Base-by-base conservation (phyloP, 495 filamentous ascomycete species). In the Aspergillus avenaceus region DNA sequence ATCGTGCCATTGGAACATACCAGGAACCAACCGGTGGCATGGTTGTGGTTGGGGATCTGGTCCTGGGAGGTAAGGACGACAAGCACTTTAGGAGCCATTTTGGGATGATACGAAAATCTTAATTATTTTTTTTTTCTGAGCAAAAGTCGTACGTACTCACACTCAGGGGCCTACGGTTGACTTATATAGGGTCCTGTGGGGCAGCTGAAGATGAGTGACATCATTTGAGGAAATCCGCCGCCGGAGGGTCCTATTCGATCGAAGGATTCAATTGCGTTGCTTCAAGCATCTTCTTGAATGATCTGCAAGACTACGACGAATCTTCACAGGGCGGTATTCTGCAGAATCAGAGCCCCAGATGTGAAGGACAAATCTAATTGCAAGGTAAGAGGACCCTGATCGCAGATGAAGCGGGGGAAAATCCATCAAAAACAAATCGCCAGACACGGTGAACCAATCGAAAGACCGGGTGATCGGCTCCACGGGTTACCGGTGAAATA, bases 21-120 rank as follows among this genome's bases (percentile, higher is more conserved):
- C 49, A 87, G 67, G 50, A 76, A 87, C 83, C 83, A 86, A 41
- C 84, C 84, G 0, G 82, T 85, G 8, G 74, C 73, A 42, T 72
- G 74, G 38, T 70, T 71, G 13, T 70, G 77, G 37, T 69, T 55
- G 24, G 74, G 76, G 25, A 85, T 68, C 54, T 75, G 63, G 45
- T 60, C 67, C 59, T 81, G 73, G 22, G 83, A 86, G 34, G 80
- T 83, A 24, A 87, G 77, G 41, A 87, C 79, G 65, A 86, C 66
- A 58, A 88, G 80, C 36, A 87, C 63, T 60, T 84, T 84, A 36
- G 79, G 79, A 2, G 63, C 57, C 63, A 66, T 66, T 49, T 22
- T 61, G 27, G 14, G 2, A 19, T 16, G 25, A 29, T 42, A 26
- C 0, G 13, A 11, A n/a, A 46, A 18, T 43, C 27, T 2, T 38